A percentile compares a stretch with the other conserved stretches of the same genome.
phyloP scores from a whole-genome alignment of 148 eudicot genomes.

The Rhododendron kiyosumense region DNA sequence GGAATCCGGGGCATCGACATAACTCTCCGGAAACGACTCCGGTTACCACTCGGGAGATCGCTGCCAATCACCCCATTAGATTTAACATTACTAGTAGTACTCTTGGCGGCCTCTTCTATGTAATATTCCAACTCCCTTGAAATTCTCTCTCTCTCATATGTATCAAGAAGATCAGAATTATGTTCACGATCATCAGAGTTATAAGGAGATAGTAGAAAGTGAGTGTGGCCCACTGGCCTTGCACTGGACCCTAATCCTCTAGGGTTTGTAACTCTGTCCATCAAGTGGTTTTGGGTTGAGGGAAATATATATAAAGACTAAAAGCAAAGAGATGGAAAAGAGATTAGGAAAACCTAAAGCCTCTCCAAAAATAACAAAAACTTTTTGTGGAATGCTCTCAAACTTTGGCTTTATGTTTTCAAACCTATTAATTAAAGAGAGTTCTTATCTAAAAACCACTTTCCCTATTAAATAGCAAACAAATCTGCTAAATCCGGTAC shows the following conservation, averaged over 20 bases:
- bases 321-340: not conserved
- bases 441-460: not conserved
- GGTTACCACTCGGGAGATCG: not conserved
- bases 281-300: not conserved
- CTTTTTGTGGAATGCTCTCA: not conserved
- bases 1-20: not conserved
- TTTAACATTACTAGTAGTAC: not conserved
- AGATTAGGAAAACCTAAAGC: not conserved
- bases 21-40: not conserved
- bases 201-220: not conserved
- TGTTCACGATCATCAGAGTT: not conserved
- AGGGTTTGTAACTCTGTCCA: not conserved
- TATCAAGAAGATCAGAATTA: conserved; percentile 33
- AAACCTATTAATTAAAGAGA: not conserved
- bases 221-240: not conserved
- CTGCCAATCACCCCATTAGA: not conserved
- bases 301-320: not conserved
- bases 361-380: not conserved
- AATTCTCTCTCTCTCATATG: conserved; percentile 37
- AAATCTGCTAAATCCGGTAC: not conserved
- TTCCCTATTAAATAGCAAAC: not conserved
- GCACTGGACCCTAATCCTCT: not conserved
- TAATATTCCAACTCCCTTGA: conserved; percentile 26
- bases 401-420: not conserved
- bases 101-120: conserved; percentile 6